phyloP scores from a whole-genome alignment of 768 basidiomycete species.

The Phylloporus sp. region DNA sequence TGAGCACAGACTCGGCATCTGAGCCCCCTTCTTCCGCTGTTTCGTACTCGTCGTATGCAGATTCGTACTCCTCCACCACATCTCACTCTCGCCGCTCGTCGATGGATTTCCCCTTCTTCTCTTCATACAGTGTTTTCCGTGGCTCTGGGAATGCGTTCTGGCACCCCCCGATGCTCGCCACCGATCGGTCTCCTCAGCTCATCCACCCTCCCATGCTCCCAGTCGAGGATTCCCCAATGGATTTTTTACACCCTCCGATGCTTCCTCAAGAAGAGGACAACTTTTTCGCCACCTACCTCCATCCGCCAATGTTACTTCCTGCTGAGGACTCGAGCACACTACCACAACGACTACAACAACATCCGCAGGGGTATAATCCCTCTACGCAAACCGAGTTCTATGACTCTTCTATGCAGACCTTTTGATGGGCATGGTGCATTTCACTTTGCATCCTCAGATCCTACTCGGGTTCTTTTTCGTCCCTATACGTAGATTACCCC shows the following conservation, averaged over 20 bases:
- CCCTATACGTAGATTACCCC: constrained; percentile 17
- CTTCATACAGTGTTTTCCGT: constrained; percentile 49
- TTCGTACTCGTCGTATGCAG: constrained; percentile 58
- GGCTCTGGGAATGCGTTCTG: constrained; percentile 60
- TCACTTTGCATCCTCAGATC: not conserved
- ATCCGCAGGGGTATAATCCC: constrained; percentile 14
- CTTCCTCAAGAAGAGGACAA: constrained; percentile 62
- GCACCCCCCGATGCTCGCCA: constrained; percentile 74
- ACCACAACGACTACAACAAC: constrained; percentile 24
- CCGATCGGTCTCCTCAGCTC: constrained; percentile 52
- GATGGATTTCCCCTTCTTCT: constrained; percentile 63
- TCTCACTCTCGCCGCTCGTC: constrained; percentile 60
- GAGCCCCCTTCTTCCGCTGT: constrained; percentile 59
- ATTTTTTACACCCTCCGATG: constrained; percentile 65
- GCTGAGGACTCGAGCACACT: constrained; percentile 30
- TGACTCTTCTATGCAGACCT: constrained; percentile 36
- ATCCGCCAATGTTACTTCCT: constrained; percentile 53
- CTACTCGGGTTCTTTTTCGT: constrained; percentile 2
- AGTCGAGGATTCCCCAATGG: constrained; percentile 63
- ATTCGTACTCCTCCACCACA: constrained; percentile 56
- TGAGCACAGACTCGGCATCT: constrained; percentile 57
- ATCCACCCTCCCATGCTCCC: constrained; percentile 73
- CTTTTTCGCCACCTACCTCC: constrained; percentile 50
- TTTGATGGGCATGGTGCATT: constrained; percentile 12
- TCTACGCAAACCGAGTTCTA: constrained; percentile 28